Evolutionary conservation across 345 rosid genomes (phyloP), one percentile per base, ranked within the genome.

Genomic region (Aegle marmelos): DNA sequence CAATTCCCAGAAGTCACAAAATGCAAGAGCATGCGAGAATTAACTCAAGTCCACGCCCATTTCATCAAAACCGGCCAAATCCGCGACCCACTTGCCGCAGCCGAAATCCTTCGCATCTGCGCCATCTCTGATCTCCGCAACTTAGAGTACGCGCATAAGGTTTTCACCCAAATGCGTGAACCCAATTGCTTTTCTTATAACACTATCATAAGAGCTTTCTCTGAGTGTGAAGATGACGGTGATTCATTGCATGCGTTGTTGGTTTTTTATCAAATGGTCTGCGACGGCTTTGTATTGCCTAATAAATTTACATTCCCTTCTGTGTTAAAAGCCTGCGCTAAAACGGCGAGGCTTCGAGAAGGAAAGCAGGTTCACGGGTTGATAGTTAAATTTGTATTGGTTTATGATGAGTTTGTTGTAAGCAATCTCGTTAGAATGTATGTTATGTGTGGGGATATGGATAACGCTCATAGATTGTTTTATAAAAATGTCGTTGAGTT

Each of bases 181-280:
- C 89, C 89, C 31, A 91, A 91, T 72, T 88, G 96, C 88, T 93
- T 91, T 79, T 90, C 98, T 59, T 93, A 91, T 90, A 93, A 93
- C 79, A 84, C 98, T 0, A 83, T 93, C n/a, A 85, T 91, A 80
- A 84, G 94, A 63, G 91, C 91, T 41, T 89, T 89, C 31, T 75
- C 88, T 11, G 94, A 91, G 70, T 70, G 81, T 33, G 77, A 50
- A 48, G 84, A 79, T 53, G 79, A 79, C 60, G 78, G 62, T 6
- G 80, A 61, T 22, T 75, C 89, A 6, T 69, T 79, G 16, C 68
- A 82, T 24, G 89, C 91, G 4, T 64, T 93, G 13, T 21, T 77
- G n/a, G 73, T 86, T n/a, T 88, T 93, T 77, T 21, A 4, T 3
- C 73, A 83, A 60, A 89, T 93, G 96, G 73, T 87, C 66, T 2